Evolutionary conservation across 2,329 filamentous ascomycete species (phyloP), one percentile per base, ranked within the genome.

Genomic region (Geosmithia putterillii): DNA sequence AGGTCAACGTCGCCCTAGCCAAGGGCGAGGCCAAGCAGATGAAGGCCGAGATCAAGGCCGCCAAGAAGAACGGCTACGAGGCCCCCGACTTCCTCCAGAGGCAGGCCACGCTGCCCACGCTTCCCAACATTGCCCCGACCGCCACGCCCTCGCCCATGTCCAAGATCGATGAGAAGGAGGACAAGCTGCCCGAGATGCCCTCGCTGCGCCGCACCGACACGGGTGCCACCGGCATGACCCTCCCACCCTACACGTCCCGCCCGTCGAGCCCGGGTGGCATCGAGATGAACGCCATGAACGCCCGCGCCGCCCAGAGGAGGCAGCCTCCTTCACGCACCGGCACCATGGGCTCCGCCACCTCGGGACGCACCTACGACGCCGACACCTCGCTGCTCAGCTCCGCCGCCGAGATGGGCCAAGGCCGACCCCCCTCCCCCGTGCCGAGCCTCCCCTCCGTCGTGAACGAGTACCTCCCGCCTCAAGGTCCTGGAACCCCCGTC

Each of bases 1-100:
- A 92, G 64, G 85, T 95, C 54, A 87, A 92, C 63, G 89, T 87
- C 60, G 90, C 88, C 0, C 65, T 96, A 21, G 83, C 81, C 42
- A 87, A 88, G 53, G 83, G 92, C 43, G 80, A 83, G 57, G 71
- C 69, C 47, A 76, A 72, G 52, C 69, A 72, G 51, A 63, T 64
- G 20, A 74, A 67, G 53, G 70, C 67, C 1, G 73, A 72, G 48
- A 45, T 63, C 21, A 73, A 64, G 52, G 66, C 63, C 17, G 72
- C 71, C 3, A 70, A 69, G 52, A 74, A 73, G 55, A 70, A 69
- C 37, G 59, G 76, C 42, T 75, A 74, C 41, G 69, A 71, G 48
- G 55, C 65, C 19, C 60, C 63, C 1, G 28, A 32, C 28, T 32
- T 32, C n/a, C 50, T 70, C 22, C 68, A 71, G 36, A 68, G 76